Percentiles rank a stretch among this genome's conserved stretches.
Conservation (phyloP, 2,329 filamentous ascomycete species). For the Exophiala dermatitidis region DNA sequence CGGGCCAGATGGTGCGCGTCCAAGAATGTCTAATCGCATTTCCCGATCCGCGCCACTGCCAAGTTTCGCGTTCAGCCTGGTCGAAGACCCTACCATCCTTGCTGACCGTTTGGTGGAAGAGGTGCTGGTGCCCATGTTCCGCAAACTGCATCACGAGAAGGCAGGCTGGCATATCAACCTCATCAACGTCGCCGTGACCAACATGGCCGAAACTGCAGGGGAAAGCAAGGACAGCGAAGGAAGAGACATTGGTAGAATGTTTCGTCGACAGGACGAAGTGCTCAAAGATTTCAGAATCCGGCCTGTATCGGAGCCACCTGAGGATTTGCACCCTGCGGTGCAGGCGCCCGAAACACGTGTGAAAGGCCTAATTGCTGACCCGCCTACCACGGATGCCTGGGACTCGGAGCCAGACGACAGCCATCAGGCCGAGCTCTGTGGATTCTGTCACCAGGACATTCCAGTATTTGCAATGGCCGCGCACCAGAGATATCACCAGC, state of each 20-base stretch:
- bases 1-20: conserved; percentile 48
- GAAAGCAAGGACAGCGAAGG: conserved; percentile 51
- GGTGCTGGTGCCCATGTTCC: conserved; percentile 63
- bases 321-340: background rate
- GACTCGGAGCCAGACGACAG: conserved; percentile 17
- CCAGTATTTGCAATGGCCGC: conserved; percentile 22
- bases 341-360: background rate
- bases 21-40: conserved; percentile 58
- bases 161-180: conserved; percentile 72
- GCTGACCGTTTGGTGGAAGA: conserved; percentile 65
- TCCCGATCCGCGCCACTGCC: conserved; percentile 71
- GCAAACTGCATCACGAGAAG: conserved; percentile 62
- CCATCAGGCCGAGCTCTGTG: conserved; percentile 17
- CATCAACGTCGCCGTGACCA: conserved; percentile 79
- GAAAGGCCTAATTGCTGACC: background rate
- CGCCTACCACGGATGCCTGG: conserved; percentile 12
- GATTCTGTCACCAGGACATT: conserved; percentile 19
- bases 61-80: conserved; percentile 61
- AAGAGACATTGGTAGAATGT: conserved; percentile 76
- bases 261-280: conserved; percentile 63
- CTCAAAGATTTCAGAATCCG: conserved; percentile 58
- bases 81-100: conserved; percentile 51
- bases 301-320: background rate
- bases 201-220: conserved; percentile 60
- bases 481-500: conserved; percentile 22